Evolutionary conservation across 2,329 filamentous ascomycete genomes (phyloP), one percentile per base, ranked within the genome.

Genomic region (Sphaceloma murrayae): DNA sequence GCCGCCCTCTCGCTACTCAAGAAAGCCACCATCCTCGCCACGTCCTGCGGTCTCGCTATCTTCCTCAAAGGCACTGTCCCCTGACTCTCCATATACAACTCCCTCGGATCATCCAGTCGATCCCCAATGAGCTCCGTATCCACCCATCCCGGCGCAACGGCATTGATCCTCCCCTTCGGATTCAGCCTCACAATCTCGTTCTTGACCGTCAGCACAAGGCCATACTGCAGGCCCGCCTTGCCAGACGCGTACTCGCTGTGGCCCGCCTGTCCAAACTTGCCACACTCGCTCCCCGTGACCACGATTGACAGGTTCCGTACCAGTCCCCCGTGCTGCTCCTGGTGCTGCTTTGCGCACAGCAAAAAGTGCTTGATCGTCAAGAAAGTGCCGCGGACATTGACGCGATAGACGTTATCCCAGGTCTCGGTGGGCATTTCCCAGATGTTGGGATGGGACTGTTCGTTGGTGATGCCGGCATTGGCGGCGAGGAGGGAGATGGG

Each of bases 281-380:
- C 69, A 33, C 63, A 67, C 52, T 74, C 70, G n/a, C 64, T 69
- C 3, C 72, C 72, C 0, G 69, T 72, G 6, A 76, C 63, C 0
- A 75, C 66, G 39, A 75, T 67, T 5, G 71, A 65, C 1, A 74
- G 60, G 45, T 74, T 74, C 2, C 65, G 54, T 3, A 74, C 47
- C 48, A 72, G 66, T 24, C 54, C 54, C 1, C 55, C 51, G 2
- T 36, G 13, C 11, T 47, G 49, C 16, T 64, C 52, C 49, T 74
- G 71, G 2, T 54, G 48, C 3, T 53, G 48, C 10, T 66, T 61
- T 0, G 69, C 65, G 1, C 59, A 56, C 22, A 59, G 64, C 4
- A 76, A 57, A 54, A 75, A 75, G 48, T 74, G 68, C 51, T 75
- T 76, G 54, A 75, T 68, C 0, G 70, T 72, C 2, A 77, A 58